These are phyloP conservation scores for Castanea crenata DNA, from an alignment of 306 rosid species.

Conservation along the genomic window DNA sequence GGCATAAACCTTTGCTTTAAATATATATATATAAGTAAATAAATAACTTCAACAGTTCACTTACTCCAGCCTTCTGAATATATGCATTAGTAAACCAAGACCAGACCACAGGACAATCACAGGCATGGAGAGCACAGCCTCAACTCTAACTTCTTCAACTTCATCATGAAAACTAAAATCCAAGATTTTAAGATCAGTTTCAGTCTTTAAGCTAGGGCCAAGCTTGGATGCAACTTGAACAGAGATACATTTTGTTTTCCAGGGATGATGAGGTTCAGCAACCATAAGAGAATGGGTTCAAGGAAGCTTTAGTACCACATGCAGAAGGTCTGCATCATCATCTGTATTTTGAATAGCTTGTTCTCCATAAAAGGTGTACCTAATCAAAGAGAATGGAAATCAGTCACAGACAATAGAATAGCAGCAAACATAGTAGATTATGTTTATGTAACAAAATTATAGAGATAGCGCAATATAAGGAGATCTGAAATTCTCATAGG, in stretches of 20 bases:
- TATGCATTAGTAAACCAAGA: slow-evolving; percentile 42
- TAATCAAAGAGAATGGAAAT: slow-evolving; percentile 35
- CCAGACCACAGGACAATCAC: slow-evolving; percentile 80
- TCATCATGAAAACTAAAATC: slow-evolving; percentile 81
- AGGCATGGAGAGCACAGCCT: slow-evolving; percentile 73
- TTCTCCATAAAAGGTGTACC: slow-evolving; percentile 41
- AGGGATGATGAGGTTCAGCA: slow-evolving; percentile 34
- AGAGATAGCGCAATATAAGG: slow-evolving; percentile 12
- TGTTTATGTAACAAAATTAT: background rate
- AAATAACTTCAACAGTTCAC: slow-evolving; percentile 30
- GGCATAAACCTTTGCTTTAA: no score
- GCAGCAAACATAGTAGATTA: slow-evolving; percentile 21
- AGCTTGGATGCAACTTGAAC: slow-evolving; percentile 75
- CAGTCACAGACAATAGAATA: slow-evolving; percentile 20
- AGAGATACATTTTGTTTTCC: slow-evolving; percentile 64
- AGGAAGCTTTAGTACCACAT: slow-evolving; percentile 68
- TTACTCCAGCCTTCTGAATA: slow-evolving; percentile 70
- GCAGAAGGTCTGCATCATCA: slow-evolving; percentile 38
- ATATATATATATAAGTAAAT: background rate
- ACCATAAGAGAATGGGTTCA: slow-evolving; percentile 60
- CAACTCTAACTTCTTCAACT: slow-evolving; percentile 70
- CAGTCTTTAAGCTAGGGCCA: slow-evolving; percentile 41
- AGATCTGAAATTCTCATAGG: slow-evolving; percentile 1
- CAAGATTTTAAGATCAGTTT: slow-evolving; percentile 62
- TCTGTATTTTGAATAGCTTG: slow-evolving; percentile 31